A percentile compares a stretch with the other conserved stretches of the same genome.
These are phyloP conservation scores for Carex kokanica DNA, from an alignment of 176 grass and related monocot species.

Conservation along the genomic window DNA sequence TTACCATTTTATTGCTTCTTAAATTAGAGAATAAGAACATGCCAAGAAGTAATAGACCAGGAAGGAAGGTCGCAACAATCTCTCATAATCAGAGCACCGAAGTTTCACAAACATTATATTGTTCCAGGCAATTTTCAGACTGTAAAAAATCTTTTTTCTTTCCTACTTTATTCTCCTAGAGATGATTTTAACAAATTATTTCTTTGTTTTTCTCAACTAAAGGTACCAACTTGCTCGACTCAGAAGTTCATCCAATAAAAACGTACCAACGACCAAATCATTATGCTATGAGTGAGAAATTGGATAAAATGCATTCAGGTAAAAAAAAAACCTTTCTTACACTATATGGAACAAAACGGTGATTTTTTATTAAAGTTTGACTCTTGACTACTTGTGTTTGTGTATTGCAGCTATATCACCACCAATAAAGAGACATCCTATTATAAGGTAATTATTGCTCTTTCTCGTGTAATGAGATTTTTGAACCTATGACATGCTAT, in stretches of 20 bases:
- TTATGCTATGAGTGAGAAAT: conserved; percentile 36
- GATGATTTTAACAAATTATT: background rate
- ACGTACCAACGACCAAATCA: conserved; percentile 38
- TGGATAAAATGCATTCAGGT: conserved; percentile 52
- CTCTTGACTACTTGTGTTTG: conserved; percentile 14
- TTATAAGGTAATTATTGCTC: conserved; percentile 51
- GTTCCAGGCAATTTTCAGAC: conserved; percentile 52
- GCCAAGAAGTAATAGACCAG: conserved; percentile 58
- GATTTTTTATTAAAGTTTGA: background rate
- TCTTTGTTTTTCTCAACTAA: background rate
- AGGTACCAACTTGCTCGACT: conserved; percentile 56
- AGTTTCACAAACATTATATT: conserved; percentile 82
- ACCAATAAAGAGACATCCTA: conserved; percentile 36
- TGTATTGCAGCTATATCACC: conserved; percentile 41
- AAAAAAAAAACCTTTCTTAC: conserved; percentile 28
- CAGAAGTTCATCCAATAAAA: conserved; percentile 43
- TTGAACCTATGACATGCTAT: conserved; percentile 19
- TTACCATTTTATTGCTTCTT: conserved; percentile 29
- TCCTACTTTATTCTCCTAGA: background rate
- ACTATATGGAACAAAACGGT: background rate
- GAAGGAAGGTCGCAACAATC: conserved; percentile 81
- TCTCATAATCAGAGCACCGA: conserved; percentile 65
- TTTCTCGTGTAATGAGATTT: background rate
- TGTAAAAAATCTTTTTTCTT: background rate
- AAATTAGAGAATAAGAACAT: conserved; percentile 63